phyloP scores from a whole-genome alignment of 2,329 filamentous ascomycete genomes.

The Colletotrichum viniferum region DNA sequence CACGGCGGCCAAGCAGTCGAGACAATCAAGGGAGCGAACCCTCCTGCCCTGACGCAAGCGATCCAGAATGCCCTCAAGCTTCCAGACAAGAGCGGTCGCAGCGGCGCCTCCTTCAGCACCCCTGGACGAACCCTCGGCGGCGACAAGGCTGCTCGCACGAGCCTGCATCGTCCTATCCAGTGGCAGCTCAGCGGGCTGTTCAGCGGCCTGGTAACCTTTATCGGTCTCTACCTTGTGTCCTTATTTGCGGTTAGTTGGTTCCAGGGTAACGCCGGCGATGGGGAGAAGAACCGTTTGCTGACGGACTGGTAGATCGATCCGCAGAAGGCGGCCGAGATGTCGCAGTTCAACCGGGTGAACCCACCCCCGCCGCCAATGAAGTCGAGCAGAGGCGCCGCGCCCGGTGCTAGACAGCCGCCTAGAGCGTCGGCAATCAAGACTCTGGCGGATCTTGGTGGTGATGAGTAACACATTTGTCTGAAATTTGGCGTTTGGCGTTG shows the following conservation, averaged over 20 bases:
- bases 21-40: conserved; percentile 83
- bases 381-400: conserved; percentile 18
- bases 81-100: conserved; percentile 40
- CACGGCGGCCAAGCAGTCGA: conserved; percentile 74
- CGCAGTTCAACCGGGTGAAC: conserved; percentile 60
- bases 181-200: conserved; percentile 48
- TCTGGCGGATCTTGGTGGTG: conserved; percentile 54
- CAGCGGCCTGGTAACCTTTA: conserved; percentile 56
- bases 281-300: neutral
- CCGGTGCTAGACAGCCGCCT: conserved; percentile 17
- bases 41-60: conserved; percentile 73
- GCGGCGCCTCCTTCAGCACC: conserved; percentile 55
- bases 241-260: conserved; percentile 59
- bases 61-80: conserved; percentile 73
- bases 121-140: conserved; percentile 64
- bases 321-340: conserved; percentile 64
- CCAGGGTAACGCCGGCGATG: neutral
- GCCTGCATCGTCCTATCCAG: conserved; percentile 25
- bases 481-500: neutral
- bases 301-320: conserved; percentile 56
- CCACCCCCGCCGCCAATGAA: conserved; percentile 30
- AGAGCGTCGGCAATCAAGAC: conserved; percentile 52
- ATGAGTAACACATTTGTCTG: neutral
- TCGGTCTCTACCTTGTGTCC: conserved; percentile 66
- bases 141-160: conserved; percentile 23